Conservation (phyloP, 768 basidiomycete genomes). For the Rhizopogon rudus region DNA sequence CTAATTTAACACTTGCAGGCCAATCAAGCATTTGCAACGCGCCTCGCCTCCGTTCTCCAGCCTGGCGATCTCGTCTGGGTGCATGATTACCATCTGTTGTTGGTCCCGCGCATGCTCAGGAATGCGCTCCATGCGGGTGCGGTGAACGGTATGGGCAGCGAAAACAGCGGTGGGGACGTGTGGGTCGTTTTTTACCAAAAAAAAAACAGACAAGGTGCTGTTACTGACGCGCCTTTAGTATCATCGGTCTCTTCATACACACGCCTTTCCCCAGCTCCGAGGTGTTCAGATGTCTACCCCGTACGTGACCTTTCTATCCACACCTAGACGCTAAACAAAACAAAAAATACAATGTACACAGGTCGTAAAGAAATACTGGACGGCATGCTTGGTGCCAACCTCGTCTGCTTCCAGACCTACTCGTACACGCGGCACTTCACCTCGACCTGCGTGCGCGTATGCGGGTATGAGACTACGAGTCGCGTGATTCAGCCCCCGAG, state of each 20-base stretch:
- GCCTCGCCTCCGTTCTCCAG: conserved; percentile 69
- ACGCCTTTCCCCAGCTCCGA: conserved; percentile 98
- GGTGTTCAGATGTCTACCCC: conserved; percentile 89
- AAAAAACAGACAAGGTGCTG: not conserved
- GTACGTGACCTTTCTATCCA: conserved; percentile 38
- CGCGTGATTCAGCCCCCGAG: conserved; percentile 5
- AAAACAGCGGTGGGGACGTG: conserved; percentile 22
- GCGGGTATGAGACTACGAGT: conserved; percentile 81
- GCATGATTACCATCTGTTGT: conserved; percentile 93
- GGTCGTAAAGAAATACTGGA: conserved; percentile 91
- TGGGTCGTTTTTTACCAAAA: conserved; percentile 6
- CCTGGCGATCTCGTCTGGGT: conserved; percentile 94
- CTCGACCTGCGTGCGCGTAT: conserved; percentile 92
- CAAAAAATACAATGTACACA: conserved; percentile 12
- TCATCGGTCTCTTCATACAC: conserved; percentile 92
- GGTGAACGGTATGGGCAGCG: conserved; percentile 10
- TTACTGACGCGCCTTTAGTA: conserved; percentile 17
- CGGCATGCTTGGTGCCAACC: conserved; percentile 96
- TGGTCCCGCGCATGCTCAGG: conserved; percentile 83
- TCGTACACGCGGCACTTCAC: conserved; percentile 94
- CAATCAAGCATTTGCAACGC: conserved; percentile 77
- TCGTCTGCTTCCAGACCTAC: conserved; percentile 97
- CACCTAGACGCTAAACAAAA: not conserved
- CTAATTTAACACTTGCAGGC: conserved; percentile 32
- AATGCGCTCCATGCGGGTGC: conserved; percentile 39